phyloP scores from a whole-genome alignment of 139 green algal species.

The Chlamydomonas schloesseri region DNA sequence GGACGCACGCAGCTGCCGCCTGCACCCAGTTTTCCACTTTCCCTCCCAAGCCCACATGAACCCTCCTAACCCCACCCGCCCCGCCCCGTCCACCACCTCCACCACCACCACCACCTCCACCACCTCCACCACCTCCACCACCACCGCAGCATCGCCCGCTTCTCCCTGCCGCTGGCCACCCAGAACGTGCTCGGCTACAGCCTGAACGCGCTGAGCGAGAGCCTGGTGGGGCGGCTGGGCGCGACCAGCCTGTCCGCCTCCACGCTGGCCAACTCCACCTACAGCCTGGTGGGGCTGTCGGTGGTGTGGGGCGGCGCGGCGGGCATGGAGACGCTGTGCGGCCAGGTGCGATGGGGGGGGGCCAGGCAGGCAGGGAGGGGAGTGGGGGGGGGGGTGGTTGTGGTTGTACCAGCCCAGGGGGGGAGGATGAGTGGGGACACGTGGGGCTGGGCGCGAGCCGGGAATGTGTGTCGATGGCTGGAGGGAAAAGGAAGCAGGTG shows the following conservation, averaged over 20 bases:
- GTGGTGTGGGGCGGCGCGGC: slow-evolving; percentile 48
- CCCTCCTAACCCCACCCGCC: too few species aligned
- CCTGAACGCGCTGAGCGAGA: slow-evolving; percentile 14
- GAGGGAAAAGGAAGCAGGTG: too few species aligned
- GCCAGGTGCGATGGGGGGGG: slow-evolving; percentile 11
- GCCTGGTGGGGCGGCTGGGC: slow-evolving; percentile 38
- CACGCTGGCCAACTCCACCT: slow-evolving; percentile 37
- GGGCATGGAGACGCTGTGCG: slow-evolving; percentile 49
- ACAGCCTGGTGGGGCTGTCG: slow-evolving; percentile 37
- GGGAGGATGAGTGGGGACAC: neutral
- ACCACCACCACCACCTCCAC: neutral
- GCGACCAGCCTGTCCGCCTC: slow-evolving; percentile 20
- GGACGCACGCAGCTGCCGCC: too few species aligned
- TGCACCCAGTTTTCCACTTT: too few species aligned
- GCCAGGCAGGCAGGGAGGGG: neutral
- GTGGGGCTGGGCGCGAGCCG: too few species aligned
- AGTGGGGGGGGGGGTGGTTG: neutral
- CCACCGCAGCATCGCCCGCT: slow-evolving; percentile 15
- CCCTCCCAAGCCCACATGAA: too few species aligned
- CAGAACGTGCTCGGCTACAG: slow-evolving; percentile 39
- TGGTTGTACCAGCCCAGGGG: too few species aligned
- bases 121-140: neutral
- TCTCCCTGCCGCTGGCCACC: slow-evolving; percentile 11
- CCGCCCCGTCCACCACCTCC: too few species aligned
- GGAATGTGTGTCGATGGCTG: too few species aligned